These are phyloP conservation scores for Pestalotiopsis fici DNA, from an alignment of 2,329 filamentous ascomycete genomes.

Conservation along the genomic window DNA sequence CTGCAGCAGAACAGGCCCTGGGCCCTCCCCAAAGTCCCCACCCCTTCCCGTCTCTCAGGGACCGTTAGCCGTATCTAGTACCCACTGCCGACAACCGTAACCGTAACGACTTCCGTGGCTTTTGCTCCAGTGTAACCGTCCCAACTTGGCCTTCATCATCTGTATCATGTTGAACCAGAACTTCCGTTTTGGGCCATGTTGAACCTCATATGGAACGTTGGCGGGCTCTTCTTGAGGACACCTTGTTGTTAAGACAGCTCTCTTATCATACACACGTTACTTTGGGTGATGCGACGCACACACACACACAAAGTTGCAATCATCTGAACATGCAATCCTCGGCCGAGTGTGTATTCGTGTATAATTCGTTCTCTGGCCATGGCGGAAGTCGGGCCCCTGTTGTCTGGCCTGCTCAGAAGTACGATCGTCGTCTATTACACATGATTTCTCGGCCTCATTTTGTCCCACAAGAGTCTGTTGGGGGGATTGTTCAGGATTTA, in stretches of 20 bases:
- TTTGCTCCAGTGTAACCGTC: not conserved
- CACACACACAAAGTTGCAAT: not conserved
- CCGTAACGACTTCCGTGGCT: constrained; percentile 4
- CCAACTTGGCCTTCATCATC: not conserved
- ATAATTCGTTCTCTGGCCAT: not conserved
- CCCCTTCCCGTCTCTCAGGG: not conserved
- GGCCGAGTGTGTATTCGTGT: not conserved
- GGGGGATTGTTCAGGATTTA: too few relatives aligned
- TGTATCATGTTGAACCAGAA: not conserved
- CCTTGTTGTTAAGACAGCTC: not conserved
- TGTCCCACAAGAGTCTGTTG: too few relatives aligned
- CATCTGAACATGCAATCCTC: not conserved
- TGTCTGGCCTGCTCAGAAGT: not conserved
- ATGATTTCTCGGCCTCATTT: not conserved
- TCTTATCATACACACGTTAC: not conserved
- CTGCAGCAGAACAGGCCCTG: not conserved
- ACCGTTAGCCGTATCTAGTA: constrained; percentile 1
- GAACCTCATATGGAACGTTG: constrained; percentile 7
- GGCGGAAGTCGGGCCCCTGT: not conserved
- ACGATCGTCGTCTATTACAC: not conserved
- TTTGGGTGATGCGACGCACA: not conserved
- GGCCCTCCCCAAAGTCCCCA: not conserved
- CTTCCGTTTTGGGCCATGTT: not conserved
- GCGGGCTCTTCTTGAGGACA: not conserved
- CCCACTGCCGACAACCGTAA: constrained; percentile 9